These are phyloP conservation scores for Candida pini DNA, from an alignment of 805 yeast genomes.

Conservation along the genomic window DNA sequence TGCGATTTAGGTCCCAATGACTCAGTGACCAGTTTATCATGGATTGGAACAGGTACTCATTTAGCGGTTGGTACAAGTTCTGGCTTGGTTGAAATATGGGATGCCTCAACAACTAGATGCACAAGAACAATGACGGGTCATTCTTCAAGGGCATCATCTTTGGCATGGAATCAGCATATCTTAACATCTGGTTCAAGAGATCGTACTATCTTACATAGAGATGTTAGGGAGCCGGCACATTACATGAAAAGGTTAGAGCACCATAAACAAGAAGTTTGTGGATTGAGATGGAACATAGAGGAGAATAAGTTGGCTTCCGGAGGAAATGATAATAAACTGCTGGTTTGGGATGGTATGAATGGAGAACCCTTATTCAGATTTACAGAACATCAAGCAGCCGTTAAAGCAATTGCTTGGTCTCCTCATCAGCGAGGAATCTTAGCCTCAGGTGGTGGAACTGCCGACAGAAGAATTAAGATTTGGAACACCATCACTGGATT, in stretches of 20 bases:
- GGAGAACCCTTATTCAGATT: conserved; percentile 66
- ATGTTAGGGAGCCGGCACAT: conserved; percentile 83
- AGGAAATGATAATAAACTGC: conserved; percentile 84
- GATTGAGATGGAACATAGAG: conserved; percentile 87
- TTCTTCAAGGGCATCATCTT: conserved; percentile 71
- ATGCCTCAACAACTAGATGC: conserved; percentile 74
- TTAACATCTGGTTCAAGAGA: conserved; percentile 86
- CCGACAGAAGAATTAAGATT: conserved; percentile 81
- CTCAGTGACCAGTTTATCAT: conserved; percentile 72
- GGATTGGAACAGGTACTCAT: conserved; percentile 96
- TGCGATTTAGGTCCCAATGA: conserved; percentile 68
- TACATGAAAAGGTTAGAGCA: conserved; percentile 59
- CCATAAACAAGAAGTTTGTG: conserved; percentile 95
- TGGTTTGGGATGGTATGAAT: conserved; percentile 81
- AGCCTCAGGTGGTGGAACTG: conserved; percentile 97
- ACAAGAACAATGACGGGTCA: conserved; percentile 93
- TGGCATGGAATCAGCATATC: conserved; percentile 93
- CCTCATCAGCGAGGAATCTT: conserved; percentile 93
- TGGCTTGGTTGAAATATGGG: conserved; percentile 94
- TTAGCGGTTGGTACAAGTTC: conserved; percentile 84
- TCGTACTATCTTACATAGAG: conserved; percentile 77
- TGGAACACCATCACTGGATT: conserved; percentile 88
- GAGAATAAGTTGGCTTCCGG: conserved; percentile 93
- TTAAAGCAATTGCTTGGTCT: conserved; percentile 95
- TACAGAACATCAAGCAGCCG: conserved; percentile 87